Evolutionary conservation across 805 yeast species (phyloP), one percentile per base, ranked within the genome.

Genomic region (Candida tammaniensis): DNA sequence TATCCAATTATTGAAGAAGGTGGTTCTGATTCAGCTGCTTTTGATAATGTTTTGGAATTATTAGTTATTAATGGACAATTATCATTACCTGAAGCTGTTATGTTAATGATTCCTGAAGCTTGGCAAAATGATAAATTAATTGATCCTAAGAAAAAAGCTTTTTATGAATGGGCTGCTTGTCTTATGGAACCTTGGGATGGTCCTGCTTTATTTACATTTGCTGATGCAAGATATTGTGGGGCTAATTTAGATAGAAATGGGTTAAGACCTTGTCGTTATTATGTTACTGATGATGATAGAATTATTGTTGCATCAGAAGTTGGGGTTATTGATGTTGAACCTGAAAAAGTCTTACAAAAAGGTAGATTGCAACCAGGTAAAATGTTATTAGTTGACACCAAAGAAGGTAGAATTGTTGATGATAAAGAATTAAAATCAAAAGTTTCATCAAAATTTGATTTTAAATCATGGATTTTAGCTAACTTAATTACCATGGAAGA

Each of bases 151-250:
- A 85, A 89, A 68, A 80, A 76, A 51, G 97, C 98, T 1, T 91
- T 94, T 64, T 91, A 91, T 67, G 97, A 93, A 61, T 91, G 98
- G 98, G 98, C 97, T 30, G 96, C 98, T 9, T 88, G 97, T 66
- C 68, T 91, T 46, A 93, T 93, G 96, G 98, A 91, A 68, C 98
- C 98, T 7, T 91, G 98, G 98, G 98, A 91, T 66, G 98, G 98
- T 46, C 98, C 98, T 13, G 98, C 98, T 22, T 69, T 93, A 48
- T 86, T 91, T 70, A 88, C 95, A 19, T 93, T 91, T 61, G 91
- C 97, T 23, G 98, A 91, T 62, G 97, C 96, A 49, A 77, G 98
- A 51, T 91, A 86, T 74, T 87, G 96, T 67, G 98, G 98, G 71
- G 98, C 98, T 31, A 89, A 89, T 61, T 75, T 93, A 47, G 98